These are phyloP conservation scores for Carex scoparia DNA, from an alignment of 176 grass and related monocot species.

Conservation along the genomic window DNA sequence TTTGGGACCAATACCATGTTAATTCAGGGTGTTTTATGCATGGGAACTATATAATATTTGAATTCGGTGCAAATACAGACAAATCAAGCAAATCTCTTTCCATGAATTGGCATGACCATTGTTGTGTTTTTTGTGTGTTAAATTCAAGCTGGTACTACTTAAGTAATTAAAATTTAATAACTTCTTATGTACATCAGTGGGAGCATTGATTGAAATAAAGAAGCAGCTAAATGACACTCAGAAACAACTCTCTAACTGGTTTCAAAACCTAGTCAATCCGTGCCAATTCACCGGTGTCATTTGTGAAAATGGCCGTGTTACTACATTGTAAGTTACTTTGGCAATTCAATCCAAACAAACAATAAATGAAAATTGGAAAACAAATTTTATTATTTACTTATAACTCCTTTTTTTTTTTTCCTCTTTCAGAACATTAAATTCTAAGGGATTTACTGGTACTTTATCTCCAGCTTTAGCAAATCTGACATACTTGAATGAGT, in stretches of 20 bases:
- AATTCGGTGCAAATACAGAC: not conserved
- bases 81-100: not conserved
- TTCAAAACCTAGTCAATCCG: not conserved
- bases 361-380: not conserved
- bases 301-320: not conserved
- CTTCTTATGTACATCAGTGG: constrained; percentile 8
- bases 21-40: not conserved
- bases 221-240: constrained; percentile 2
- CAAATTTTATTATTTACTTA: not conserved
- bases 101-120: not conserved
- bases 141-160: not conserved
- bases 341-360: not conserved
- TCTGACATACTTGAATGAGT: constrained; percentile 22
- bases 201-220: not conserved
- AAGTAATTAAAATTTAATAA: not conserved
- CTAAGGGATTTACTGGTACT: constrained; percentile 43
- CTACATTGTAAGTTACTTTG: constrained; percentile 18
- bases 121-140: not conserved
- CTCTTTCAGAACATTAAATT: constrained; percentile 35
- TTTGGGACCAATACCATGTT: not conserved
- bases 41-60: not conserved
- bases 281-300: not conserved
- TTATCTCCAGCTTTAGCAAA: constrained; percentile 44
- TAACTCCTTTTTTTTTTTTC: not conserved
- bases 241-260: not conserved